Percentiles rank a stretch among this genome's conserved stretches.
Conservation (phyloP, 495 filamentous ascomycete species). For the Coniosporium apollinis region DNA sequence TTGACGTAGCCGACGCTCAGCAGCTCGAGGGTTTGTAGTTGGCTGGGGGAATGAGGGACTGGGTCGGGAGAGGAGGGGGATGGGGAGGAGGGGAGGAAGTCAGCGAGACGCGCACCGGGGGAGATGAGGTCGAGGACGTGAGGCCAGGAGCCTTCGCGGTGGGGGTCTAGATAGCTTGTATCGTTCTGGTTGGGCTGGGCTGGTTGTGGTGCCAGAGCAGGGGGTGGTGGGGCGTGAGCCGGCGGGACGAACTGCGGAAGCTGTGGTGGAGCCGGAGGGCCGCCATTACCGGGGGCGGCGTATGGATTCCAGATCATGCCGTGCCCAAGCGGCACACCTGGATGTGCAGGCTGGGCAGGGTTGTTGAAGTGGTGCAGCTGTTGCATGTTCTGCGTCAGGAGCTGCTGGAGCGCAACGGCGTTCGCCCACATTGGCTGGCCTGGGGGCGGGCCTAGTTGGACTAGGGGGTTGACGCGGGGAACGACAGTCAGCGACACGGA, state of each 20-base stretch:
- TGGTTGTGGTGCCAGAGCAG: background rate
- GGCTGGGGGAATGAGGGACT: no score
- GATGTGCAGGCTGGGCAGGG: no score
- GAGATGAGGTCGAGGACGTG: slow-evolving; percentile 19
- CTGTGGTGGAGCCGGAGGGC: background rate
- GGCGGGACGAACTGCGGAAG: background rate
- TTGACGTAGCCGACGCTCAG: slow-evolving; percentile 21
- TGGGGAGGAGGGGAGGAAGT: slow-evolving; percentile 8
- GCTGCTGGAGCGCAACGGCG: background rate
- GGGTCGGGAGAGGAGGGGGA: no score
- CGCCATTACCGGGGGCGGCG: no score
- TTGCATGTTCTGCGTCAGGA: no score
- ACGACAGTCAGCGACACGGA: slow-evolving; percentile 23
- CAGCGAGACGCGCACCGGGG: slow-evolving; percentile 12
- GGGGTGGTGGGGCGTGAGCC: background rate
- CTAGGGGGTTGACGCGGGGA: slow-evolving; percentile 5
- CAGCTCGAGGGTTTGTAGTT: slow-evolving; percentile 10
- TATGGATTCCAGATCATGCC: no score
- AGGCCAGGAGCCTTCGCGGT: slow-evolving; percentile 20
- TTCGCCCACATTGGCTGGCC: background rate
- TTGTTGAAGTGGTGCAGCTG: background rate
- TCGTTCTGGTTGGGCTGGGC: background rate
- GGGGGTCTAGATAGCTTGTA: slow-evolving; percentile 3
- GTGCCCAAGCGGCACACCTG: no score
- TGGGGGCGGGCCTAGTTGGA: no score